phyloP scores from a whole-genome alignment of 306 rosid species.

The Hippophae tibetana region DNA sequence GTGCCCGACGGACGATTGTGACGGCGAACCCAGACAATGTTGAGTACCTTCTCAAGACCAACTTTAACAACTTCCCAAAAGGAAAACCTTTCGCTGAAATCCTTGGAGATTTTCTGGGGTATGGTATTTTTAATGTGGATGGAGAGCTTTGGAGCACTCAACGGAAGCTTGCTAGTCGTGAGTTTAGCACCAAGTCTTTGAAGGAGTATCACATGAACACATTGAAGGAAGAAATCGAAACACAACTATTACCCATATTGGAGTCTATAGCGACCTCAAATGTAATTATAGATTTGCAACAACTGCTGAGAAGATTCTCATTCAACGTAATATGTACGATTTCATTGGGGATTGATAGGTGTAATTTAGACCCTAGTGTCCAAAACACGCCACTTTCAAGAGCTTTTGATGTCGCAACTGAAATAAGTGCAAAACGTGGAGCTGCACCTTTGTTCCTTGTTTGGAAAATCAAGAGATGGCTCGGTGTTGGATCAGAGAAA shows the following conservation, averaged over 20 bases:
- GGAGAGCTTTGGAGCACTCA: slow-evolving; percentile 61
- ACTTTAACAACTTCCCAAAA: slow-evolving; percentile 77
- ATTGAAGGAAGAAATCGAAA: slow-evolving; percentile 41
- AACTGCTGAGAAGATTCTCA: slow-evolving; percentile 53
- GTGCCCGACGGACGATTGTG: slow-evolving; percentile 53
- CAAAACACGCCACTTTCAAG: slow-evolving; percentile 31
- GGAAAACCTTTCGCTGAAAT: slow-evolving; percentile 78
- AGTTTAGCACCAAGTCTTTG: slow-evolving; percentile 47
- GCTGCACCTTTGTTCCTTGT: slow-evolving; percentile 52
- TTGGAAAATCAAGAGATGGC: slow-evolving; percentile 74
- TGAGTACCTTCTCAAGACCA: slow-evolving; percentile 73
- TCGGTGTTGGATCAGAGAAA: slow-evolving; percentile 63
- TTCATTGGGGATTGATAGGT: slow-evolving; percentile 39
- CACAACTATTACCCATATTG: slow-evolving; percentile 40
- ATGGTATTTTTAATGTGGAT: slow-evolving; percentile 76
- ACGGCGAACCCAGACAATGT: slow-evolving; percentile 67
- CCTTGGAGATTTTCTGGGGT: slow-evolving; percentile 73
- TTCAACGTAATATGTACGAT: slow-evolving; percentile 59
- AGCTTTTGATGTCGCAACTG: slow-evolving; percentile 66
- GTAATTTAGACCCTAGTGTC: slow-evolving; percentile 41
- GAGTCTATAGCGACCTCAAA: slow-evolving; percentile 25
- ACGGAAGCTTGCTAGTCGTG: slow-evolving; percentile 65
- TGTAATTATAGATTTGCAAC: slow-evolving; percentile 49
- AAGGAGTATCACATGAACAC: slow-evolving; percentile 31
- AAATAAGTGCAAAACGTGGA: slow-evolving; percentile 60